Percentiles rank a stretch among this genome's conserved stretches.
These are phyloP conservation scores for Acacia pycnantha DNA, from an alignment of 331 rosid species.

Conservation along the genomic window DNA sequence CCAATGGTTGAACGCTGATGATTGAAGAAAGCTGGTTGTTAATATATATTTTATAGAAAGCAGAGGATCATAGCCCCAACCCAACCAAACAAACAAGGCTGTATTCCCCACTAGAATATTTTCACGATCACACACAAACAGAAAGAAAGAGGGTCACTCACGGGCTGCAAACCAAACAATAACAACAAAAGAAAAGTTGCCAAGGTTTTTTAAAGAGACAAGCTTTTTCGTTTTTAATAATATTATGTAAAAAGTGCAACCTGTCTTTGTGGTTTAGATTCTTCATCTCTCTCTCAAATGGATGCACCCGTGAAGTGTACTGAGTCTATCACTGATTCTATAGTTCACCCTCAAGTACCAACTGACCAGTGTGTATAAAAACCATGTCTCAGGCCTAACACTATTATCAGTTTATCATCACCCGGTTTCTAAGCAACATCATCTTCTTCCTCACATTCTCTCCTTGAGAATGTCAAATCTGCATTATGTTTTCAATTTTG, in stretches of 20 bases:
- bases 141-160: conserved; percentile 43
- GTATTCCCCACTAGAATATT: conserved; percentile 37
- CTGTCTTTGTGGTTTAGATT: conserved; percentile 48
- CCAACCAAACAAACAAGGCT: neutral
- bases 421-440: conserved; percentile 29
- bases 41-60: neutral
- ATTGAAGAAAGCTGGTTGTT: conserved; percentile 17
- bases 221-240: conserved; percentile 10
- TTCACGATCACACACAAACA: conserved; percentile 50
- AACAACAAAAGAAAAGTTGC: conserved; percentile 35
- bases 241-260: conserved; percentile 42
- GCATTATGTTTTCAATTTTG: conserved; percentile 30
- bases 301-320: conserved; percentile 80
- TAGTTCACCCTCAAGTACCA: conserved; percentile 18
- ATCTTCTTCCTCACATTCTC: conserved; percentile 25
- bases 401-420: neutral
- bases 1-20: conserved; percentile 36
- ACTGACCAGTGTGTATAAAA: conserved; percentile 34
- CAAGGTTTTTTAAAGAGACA: conserved; percentile 18
- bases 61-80: neutral
- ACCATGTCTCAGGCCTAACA: conserved; percentile 20
- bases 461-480: conserved; percentile 46
- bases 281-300: conserved; percentile 23
- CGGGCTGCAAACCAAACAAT: conserved; percentile 62
- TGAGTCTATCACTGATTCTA: conserved; percentile 38